Conservation (phyloP, 192 early-diverging fungal genomes). For the Geranomyces variabilis region DNA sequence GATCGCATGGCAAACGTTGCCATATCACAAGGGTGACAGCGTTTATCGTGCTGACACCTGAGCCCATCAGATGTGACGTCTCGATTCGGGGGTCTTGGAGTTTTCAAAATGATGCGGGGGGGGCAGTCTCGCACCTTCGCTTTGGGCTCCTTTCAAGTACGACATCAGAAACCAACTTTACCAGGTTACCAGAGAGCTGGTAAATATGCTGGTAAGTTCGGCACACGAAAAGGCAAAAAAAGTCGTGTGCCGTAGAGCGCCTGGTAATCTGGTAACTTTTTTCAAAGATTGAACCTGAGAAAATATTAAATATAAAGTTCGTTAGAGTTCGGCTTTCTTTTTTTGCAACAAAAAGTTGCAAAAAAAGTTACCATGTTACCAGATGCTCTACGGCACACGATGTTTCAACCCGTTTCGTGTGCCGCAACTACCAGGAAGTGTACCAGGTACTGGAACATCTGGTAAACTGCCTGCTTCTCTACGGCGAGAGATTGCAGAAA, state of each 20-base stretch:
- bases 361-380: slow-evolving; percentile 5
- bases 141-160: slow-evolving; percentile 5
- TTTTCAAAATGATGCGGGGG: background rate
- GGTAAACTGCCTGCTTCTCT: slow-evolving; percentile 3
- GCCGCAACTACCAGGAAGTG: background rate
- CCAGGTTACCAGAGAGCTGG: slow-evolving; percentile 14
- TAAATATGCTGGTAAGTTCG: slow-evolving; percentile 12
- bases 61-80: slow-evolving; percentile 11
- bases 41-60: background rate
- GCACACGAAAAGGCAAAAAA: slow-evolving; percentile 11
- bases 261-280: slow-evolving; percentile 12
- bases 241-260: slow-evolving; percentile 4
- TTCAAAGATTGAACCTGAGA: background rate
- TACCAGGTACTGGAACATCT: slow-evolving; percentile 6
- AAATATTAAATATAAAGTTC: background rate
- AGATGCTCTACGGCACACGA: background rate
- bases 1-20: background rate
- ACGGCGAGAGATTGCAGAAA: background rate
- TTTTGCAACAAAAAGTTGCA: slow-evolving; percentile 5
- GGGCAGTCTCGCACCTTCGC: background rate
- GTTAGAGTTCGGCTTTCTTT: background rate
- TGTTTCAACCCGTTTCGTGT: slow-evolving; percentile 8
- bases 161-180: background rate
- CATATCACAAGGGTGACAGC: background rate
- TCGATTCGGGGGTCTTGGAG: background rate